Evolutionary conservation across 176 grass and related monocot genomes (phyloP), one percentile per base, ranked within the genome.

Genomic region (Echinochloa phyllopogon): DNA sequence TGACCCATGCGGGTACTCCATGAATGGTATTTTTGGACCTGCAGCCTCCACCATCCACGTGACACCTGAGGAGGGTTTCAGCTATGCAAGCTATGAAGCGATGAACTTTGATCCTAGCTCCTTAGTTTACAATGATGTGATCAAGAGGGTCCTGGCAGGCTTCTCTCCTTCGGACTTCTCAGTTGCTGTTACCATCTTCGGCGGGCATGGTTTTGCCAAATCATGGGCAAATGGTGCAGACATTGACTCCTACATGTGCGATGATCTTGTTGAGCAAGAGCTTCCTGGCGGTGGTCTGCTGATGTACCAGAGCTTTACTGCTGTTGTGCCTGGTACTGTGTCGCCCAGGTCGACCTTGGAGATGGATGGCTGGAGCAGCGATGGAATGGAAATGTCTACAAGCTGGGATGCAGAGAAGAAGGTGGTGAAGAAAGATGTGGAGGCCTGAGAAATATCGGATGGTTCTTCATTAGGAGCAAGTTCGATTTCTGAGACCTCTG

Each of bases 21-120:
- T 97, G 94, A 97, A 97, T 17, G 94, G 89, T 21, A 77, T 97
- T 47, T 83, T 59, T 7, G 91, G 92, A 0, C 85, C 89, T 2
- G 82, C 89, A 0, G 81, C 84, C 50, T 97, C 91, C 57, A 97
- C 94, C 15, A 94, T 97, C 72, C 94, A 97, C 45, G 94, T 97
- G 7, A 97, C 94, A 53, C 94, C 94, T 2, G 94, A 97, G 83
- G 89, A 93, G 41, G 91, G 94, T 21, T 97, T 97, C 87, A 97
- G 94, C 89, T 97, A 97, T n/a, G 94, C 94, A 56, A 97, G 94
- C 84, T 97, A 97, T 38, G 94, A 97, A 81, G 87, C 87, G 4
- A 94, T 97, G 92, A 93, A 91, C 61, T 87, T 97, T 75, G 65
- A 94, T 63, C 82, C 87, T 13, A 23, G 69, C 71, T 88, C 83